phyloP scores from a whole-genome alignment of 2,329 filamentous ascomycete genomes.

The Pestalotiopsis fici region DNA sequence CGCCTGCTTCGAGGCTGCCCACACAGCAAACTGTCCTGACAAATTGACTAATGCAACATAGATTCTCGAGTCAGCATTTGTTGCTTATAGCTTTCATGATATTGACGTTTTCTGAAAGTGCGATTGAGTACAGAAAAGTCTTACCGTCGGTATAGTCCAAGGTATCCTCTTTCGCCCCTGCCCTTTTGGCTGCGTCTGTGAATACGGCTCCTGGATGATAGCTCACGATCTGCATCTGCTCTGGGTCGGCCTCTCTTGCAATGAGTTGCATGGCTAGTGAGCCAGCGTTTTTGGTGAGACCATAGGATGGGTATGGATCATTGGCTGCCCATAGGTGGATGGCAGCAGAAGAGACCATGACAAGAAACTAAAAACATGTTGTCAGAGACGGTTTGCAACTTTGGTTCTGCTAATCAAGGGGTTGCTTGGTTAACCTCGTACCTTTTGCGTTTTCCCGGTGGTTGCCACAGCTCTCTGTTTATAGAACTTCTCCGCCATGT shows the following conservation, averaged over 20 bases:
- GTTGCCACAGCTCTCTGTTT: constrained; percentile 22
- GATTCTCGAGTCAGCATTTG: neutral
- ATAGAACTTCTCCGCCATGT: constrained; percentile 34
- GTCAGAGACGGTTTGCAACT: neutral
- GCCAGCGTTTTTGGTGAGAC: constrained; percentile 37
- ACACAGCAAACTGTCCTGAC: constrained; percentile 36
- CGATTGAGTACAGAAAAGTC: constrained; percentile 6
- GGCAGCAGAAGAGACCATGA: constrained; percentile 30
- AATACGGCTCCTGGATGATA: constrained; percentile 41
- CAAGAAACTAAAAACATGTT: constrained; percentile 22
- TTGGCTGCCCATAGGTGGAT: constrained; percentile 28
- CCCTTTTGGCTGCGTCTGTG: constrained; percentile 26
- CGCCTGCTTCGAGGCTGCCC: constrained; percentile 38
- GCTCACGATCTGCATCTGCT: constrained; percentile 37
- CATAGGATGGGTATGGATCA: constrained; percentile 27
- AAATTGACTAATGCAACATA: constrained; percentile 23
- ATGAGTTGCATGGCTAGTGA: constrained; percentile 37
- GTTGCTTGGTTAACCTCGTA: neutral
- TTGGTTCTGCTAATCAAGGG: neutral
- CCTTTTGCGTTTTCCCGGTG: neutral
- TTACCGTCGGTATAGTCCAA: constrained; percentile 30
- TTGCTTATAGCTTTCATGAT: neutral
- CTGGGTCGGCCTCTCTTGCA: constrained; percentile 32
- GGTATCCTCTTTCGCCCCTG: constrained; percentile 17
- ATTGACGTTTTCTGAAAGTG: neutral